Conservation (phyloP, 805 yeast genomes). For the Lachancea meyersii region DNA sequence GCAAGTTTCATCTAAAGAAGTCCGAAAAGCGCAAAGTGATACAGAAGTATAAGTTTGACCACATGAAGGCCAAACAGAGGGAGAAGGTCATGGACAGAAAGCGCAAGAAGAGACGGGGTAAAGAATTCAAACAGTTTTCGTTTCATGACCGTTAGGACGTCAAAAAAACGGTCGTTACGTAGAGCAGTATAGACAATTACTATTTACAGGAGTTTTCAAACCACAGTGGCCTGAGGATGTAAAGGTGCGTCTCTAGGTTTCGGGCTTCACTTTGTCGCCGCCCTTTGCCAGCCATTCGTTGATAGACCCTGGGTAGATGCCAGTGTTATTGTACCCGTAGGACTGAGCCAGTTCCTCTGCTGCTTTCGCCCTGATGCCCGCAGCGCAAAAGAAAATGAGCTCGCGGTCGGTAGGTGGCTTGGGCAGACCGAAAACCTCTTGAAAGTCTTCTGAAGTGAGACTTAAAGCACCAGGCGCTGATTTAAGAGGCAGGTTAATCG, state of each 20-base stretch:
- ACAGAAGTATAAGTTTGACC: constrained; percentile 71
- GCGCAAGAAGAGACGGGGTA: constrained; percentile 78
- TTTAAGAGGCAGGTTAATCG: constrained; percentile 84
- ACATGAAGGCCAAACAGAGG: constrained; percentile 63
- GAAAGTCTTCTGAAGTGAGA: constrained; percentile 69
- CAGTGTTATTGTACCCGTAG: constrained; percentile 78
- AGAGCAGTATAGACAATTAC: not conserved
- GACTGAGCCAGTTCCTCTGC: constrained; percentile 90
- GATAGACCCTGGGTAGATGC: constrained; percentile 81
- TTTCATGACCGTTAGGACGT: constrained; percentile 29
- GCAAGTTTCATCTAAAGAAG: constrained; percentile 54
- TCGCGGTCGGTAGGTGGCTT: constrained; percentile 72
- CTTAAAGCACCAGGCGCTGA: constrained; percentile 90
- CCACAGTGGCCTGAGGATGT: not conserved
- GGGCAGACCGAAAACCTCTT: constrained; percentile 69
- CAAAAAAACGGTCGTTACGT: not conserved
- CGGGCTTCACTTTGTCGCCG: constrained; percentile 8
- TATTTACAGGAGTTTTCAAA: constrained; percentile 1
- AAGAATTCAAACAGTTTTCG: constrained; percentile 57
- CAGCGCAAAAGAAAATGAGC: constrained; percentile 84
- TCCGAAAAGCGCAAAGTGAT: constrained; percentile 67
- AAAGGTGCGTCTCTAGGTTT: too few relatives aligned
- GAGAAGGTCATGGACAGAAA: constrained; percentile 81
- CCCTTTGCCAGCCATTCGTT: constrained; percentile 62
- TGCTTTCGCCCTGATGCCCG: constrained; percentile 84